Evolutionary conservation across 176 grass and related monocot genomes (phyloP).

Genomic region (Phyllostachys edulis): DNA sequence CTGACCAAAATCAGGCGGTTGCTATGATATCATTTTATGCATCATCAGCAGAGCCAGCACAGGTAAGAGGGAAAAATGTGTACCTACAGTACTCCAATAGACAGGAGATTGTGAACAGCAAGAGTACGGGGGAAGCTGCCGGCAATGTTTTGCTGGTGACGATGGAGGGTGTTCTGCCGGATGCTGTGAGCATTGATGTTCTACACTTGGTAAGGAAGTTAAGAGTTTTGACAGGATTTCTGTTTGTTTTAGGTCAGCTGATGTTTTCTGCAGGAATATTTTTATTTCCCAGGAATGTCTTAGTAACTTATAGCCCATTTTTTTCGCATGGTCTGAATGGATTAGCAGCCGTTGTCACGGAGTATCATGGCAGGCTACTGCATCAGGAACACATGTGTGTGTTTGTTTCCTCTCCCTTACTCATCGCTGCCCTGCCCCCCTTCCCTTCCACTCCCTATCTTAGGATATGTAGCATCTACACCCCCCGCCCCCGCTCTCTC

Average conservation of each 20-base stretch:
- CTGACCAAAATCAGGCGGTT: slow-evolving; percentile 86
- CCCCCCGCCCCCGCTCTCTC: neutral
- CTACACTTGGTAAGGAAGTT: slow-evolving; percentile 78
- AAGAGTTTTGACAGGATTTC: slow-evolving; percentile 30
- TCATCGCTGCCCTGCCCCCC: slow-evolving; percentile 50
- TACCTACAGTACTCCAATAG: slow-evolving; percentile 98
- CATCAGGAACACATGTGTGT: slow-evolving; percentile 83
- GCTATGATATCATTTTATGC: slow-evolving; percentile 91
- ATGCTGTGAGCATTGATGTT: slow-evolving; percentile 93
- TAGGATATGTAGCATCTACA: neutral
- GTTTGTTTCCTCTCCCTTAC: slow-evolving; percentile 77
- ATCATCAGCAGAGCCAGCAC: slow-evolving; percentile 79
- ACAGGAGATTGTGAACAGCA: slow-evolving; percentile 85
- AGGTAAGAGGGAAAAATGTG: slow-evolving; percentile 94
- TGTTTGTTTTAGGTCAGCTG: slow-evolving; percentile 35
- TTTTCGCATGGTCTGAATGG: slow-evolving; percentile 62
- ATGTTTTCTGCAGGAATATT: slow-evolving; percentile 51
- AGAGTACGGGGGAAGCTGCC: slow-evolving; percentile 64
- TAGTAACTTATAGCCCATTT: slow-evolving; percentile 65
- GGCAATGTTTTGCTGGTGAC: slow-evolving; percentile 85
- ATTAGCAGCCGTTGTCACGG: slow-evolving; percentile 76
- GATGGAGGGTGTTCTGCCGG: slow-evolving; percentile 78
- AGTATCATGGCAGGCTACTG: slow-evolving; percentile 79
- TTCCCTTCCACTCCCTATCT: slow-evolving; percentile 7
- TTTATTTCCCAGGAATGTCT: slow-evolving; percentile 46